Base-by-base conservation (phyloP, 805 yeast genomes). In the Saccharomyces paradoxus region DNA sequence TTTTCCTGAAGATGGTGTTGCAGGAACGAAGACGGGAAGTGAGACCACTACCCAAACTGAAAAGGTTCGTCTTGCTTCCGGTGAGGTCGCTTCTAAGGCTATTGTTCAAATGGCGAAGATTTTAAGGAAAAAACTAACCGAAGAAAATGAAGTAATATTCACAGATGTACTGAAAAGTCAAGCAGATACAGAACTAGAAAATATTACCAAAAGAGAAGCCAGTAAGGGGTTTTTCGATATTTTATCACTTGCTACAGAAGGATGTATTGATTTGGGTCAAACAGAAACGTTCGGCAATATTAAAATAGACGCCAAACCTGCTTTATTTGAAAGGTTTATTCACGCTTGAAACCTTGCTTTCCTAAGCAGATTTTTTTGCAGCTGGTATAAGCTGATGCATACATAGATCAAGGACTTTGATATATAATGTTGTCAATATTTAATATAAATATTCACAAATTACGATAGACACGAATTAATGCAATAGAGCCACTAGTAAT, bases 241-340 rank as follows among this genome's bases (percentile, higher is more conserved):
- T 66, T 74, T 90, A 60, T 92, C 89, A 3, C 74, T 90, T 55
- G 95, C 95, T 1, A 84, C 94, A 5, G 76, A 82, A 48, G 90
- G 86, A 60, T 84, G 92, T 53, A 72, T 90, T 49, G 72, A 74
- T 14, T 68, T 89, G 46, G 70, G 80, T 41, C 96, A 89, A 71
- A 74, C 76, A 7, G 73, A 72, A 44, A 61, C 85, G 22, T 88
- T 83, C 59, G 85, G 84, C 4, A 81, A 78, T 41, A 83, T 89
- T 54, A 60, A 58, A n/a, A 76, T 87, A 41, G 66, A 69, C 22
- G 72, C 81, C 10, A 80, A 75, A 60, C 76, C 77, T 50, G 64
- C 70, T 6, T 56, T 76, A 46, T 72, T 66, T 56, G 65, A 62
- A 49, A 66, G 63, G 49, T 70, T 66, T 54, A 56, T 67, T 10